phyloP scores from a whole-genome alignment of 129 eudicot species.

The Artemisia argyi region DNA sequence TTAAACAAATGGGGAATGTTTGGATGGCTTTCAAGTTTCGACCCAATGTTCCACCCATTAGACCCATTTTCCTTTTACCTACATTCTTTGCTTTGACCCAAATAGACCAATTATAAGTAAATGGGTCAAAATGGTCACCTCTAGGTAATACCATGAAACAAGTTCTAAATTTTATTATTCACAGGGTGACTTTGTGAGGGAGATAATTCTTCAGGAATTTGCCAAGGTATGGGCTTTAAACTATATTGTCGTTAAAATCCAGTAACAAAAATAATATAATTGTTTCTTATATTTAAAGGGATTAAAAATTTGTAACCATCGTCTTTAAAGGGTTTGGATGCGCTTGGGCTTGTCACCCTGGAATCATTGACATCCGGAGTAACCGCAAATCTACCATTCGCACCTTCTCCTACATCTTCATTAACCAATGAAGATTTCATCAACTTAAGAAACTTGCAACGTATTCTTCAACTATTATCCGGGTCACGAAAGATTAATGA shows the following conservation, averaged over 20 bases:
- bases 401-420: conserved; percentile 44
- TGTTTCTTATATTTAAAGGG: conserved; percentile 11
- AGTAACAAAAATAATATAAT: too few species aligned
- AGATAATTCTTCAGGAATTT: conserved; percentile 84
- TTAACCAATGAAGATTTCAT: conserved; percentile 71
- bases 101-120: background rate
- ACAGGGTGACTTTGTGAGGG: conserved; percentile 93
- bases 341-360: conserved; percentile 80
- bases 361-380: conserved; percentile 58
- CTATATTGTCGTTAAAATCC: too few species aligned
- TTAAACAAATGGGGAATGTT: too few species aligned
- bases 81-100: background rate
- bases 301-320: conserved; percentile 2
- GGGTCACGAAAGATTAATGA: conserved; percentile 49
- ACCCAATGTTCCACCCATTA: too few species aligned
- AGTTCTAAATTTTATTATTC: background rate
- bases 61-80: background rate
- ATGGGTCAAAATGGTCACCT: background rate
- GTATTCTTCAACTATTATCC: conserved; percentile 62
- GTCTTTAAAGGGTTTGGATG: conserved; percentile 78
- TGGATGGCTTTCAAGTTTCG: too few species aligned
- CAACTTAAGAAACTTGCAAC: conserved; percentile 77
- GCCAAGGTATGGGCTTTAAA: conserved; percentile 60
- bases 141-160: background rate
- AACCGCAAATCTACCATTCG: conserved; percentile 64